A percentile compares a stretch with the other conserved stretches of the same genome.
phyloP scores from a whole-genome alignment of 2,329 filamentous ascomycete genomes.

The Bimuria novae-zelandiae region DNA sequence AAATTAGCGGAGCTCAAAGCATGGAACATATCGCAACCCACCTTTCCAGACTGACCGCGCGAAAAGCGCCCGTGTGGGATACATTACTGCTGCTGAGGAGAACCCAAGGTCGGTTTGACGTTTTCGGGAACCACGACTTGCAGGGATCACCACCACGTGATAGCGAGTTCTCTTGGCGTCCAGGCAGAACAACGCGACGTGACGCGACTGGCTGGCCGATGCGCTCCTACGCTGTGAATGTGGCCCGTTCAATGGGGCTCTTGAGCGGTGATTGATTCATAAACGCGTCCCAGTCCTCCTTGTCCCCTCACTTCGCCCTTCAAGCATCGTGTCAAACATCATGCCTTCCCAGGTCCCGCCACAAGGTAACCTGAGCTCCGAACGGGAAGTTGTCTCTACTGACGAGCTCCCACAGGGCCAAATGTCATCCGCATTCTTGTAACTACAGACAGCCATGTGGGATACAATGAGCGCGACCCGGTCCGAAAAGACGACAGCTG shows the following conservation, averaged over 20 bases:
- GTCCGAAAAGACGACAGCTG: conserved; percentile 97
- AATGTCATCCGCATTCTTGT: conserved; percentile 95
- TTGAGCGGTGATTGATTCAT: background rate
- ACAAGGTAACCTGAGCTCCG: conserved; percentile 25
- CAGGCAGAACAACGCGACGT: conserved; percentile 7
- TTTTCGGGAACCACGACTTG: conserved; percentile 8
- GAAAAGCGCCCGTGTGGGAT: conserved; percentile 64
- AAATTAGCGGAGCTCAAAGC: conserved; percentile 26
- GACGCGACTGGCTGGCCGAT: background rate
- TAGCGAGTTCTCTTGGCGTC: conserved; percentile 14
- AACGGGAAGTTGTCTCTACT: conserved; percentile 6
- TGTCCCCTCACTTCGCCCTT: background rate
- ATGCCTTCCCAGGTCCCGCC: conserved; percentile 35
- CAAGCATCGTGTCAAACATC: background rate
- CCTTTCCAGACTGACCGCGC: conserved; percentile 90
- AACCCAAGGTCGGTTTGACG: conserved; percentile 31
- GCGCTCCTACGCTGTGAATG: background rate
- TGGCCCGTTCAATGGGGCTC: background rate
- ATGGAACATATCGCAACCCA: conserved; percentile 41
- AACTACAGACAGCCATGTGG: conserved; percentile 96
- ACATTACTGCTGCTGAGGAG: conserved; percentile 58
- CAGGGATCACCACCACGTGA: conserved; percentile 15
- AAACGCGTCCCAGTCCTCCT: too few relatives aligned
- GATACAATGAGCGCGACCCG: conserved; percentile 89
- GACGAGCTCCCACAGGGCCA: conserved; percentile 50